Base-by-base conservation (phyloP, 2,329 filamentous ascomycete species). In the Macroventuria anomochaeta region DNA sequence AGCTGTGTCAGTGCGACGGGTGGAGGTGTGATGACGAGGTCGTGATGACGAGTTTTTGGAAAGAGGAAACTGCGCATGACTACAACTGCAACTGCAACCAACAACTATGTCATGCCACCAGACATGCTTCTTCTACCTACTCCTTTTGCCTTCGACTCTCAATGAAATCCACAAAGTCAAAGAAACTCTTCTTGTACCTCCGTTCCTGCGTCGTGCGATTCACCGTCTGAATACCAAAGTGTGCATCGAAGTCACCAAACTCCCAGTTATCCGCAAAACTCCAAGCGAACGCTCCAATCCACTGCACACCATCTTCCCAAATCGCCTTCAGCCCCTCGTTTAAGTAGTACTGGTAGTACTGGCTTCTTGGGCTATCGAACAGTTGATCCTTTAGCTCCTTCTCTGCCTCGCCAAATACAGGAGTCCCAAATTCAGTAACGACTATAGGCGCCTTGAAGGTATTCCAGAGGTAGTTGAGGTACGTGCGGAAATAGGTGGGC, bases 381-480 rank as follows among this genome's bases (percentile, higher is more conserved):
- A 82, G 69, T 62, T 85, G 81, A 40, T 84, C 82, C 2, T 73
- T 55, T 2, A 82, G 67, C 0, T 67, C 64, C 10, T 72, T 75
- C 37, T 79, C 77, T 0, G 71, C 71, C 61, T 84, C 83, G 7
- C 63, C 77, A 41, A 78, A 82, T 0, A 83, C 77, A 3, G 83
- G 81, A 63, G 84, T 86, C 0, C 84, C 84, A 57, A 85, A 85
- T 63, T 87, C 84, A 6, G 79, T 77, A 5, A 85, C 70, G 18
- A 75, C 73, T 7, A 83, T 73, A 0, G 81, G 80, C 0, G 70
- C 65, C 26, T 71, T 77, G 75, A 81, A 88, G 0, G 81, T 85
- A 67, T 85, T 85, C 76, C 80, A 84, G 2, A 88, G 71, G 62
- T 86, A 87, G 58, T 76, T 80, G 4, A 85, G 74, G 57, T 83